These are phyloP conservation scores for Rhododendron ferrugineum DNA, from an alignment of 148 eudicot species.

Conservation along the genomic window DNA sequence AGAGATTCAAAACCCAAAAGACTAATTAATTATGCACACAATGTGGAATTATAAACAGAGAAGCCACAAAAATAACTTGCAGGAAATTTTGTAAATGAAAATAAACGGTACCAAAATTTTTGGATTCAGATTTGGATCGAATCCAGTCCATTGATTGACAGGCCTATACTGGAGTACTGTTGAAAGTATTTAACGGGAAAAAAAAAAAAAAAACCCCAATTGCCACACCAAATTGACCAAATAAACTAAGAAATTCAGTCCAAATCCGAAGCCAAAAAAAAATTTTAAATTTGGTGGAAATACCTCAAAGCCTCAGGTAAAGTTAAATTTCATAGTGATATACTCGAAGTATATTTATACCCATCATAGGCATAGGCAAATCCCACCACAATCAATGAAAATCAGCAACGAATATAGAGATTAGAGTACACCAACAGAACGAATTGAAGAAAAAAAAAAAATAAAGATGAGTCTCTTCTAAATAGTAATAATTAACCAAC, in stretches of 20 bases:
- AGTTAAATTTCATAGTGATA: not conserved
- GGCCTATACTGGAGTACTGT: too few species aligned
- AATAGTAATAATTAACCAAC: not conserved
- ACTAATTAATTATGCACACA: not conserved
- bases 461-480: not conserved
- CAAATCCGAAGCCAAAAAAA: too few species aligned
- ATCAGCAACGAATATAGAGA: not conserved
- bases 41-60: not conserved
- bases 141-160: not conserved
- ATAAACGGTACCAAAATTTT: conserved; percentile 8
- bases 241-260: not conserved
- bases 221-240: not conserved
- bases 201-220: not conserved
- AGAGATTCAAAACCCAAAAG: not conserved
- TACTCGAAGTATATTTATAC: not conserved
- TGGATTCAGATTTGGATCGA: too few species aligned
- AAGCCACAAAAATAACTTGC: not conserved
- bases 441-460: not conserved
- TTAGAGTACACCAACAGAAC: not conserved
- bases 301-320: not conserved
- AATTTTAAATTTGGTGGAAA: too few species aligned
- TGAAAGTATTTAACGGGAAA: not conserved
- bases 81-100: not conserved
- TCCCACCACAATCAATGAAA: not conserved
- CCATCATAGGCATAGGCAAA: conserved; percentile 7